These are phyloP conservation scores for Linum usitatissimum DNA, from an alignment of 345 rosid species.

Conservation along the genomic window DNA sequence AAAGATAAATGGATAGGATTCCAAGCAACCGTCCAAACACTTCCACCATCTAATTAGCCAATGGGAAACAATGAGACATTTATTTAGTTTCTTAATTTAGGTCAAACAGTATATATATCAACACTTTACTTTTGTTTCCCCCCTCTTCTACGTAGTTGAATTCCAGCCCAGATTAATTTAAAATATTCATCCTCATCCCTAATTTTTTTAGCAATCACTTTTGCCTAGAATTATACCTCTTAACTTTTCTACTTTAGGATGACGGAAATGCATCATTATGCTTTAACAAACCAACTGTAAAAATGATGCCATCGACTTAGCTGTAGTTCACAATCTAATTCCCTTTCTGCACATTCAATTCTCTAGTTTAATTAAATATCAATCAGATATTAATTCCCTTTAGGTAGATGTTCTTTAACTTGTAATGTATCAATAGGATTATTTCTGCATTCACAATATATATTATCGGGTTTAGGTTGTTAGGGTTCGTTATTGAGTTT, in stretches of 20 bases:
- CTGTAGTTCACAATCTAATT: background rate
- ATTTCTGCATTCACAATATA: too few species aligned
- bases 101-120: conserved; percentile 15
- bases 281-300: background rate
- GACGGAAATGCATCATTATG: background rate
- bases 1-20: conserved; percentile 12
- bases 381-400: too few species aligned
- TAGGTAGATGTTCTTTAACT: too few species aligned
- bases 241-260: background rate
- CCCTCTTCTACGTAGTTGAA: background rate
- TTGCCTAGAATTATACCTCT: background rate
- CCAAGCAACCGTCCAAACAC: conserved; percentile 6
- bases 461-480: too few species aligned
- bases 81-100: background rate
- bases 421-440: too few species aligned
- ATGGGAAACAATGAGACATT: background rate
- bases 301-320: background rate
- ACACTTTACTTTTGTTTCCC: background rate
- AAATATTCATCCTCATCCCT: background rate
- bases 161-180: background rate
- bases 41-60: conserved; percentile 5
- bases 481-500: too few species aligned
- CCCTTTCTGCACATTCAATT: too few species aligned
- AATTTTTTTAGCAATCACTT: background rate
- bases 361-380: too few species aligned